A percentile compares a stretch with the other conserved stretches of the same genome.
Evolutionary conservation across 768 basidiomycete genomes (phyloP).

Genomic region (Boletus pseudopeckii): DNA sequence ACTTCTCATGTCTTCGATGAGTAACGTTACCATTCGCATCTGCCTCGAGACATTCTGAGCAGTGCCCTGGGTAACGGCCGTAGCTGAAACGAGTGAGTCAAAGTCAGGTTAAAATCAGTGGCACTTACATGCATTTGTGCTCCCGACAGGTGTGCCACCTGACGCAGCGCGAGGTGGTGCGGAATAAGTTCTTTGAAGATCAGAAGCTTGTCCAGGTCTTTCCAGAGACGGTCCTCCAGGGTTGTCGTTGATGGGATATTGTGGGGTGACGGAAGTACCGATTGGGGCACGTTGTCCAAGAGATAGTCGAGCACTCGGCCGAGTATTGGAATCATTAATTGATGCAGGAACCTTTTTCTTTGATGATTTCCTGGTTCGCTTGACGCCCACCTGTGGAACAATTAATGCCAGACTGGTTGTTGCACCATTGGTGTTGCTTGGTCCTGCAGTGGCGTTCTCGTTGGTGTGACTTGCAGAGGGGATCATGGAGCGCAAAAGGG

Average conservation of each 20-base stretch:
- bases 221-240: neutral
- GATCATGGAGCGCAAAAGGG: neutral
- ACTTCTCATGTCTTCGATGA: constrained; percentile 62
- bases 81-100: constrained; percentile 13
- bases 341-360: constrained; percentile 5
- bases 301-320: constrained; percentile 4
- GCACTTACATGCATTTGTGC: constrained; percentile 35
- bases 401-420: neutral
- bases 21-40: constrained; percentile 58
- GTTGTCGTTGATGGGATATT: constrained; percentile 5
- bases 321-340: neutral
- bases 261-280: neutral
- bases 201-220: neutral
- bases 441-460: constrained; percentile 4
- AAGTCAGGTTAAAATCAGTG: neutral
- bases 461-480: constrained; percentile 1
- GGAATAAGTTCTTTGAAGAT: neutral
- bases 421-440: neutral
- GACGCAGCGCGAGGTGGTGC: neutral
- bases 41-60: constrained; percentile 16
- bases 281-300: constrained; percentile 4
- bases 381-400: neutral
- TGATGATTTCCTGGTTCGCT: constrained; percentile 13
- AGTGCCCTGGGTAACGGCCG: constrained; percentile 8
- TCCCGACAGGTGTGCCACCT: constrained; percentile 17